Evolutionary conservation across 2,329 filamentous ascomycete species (phyloP), one percentile per base, ranked within the genome.

Genomic region (Hypomyces perniciosus): DNA sequence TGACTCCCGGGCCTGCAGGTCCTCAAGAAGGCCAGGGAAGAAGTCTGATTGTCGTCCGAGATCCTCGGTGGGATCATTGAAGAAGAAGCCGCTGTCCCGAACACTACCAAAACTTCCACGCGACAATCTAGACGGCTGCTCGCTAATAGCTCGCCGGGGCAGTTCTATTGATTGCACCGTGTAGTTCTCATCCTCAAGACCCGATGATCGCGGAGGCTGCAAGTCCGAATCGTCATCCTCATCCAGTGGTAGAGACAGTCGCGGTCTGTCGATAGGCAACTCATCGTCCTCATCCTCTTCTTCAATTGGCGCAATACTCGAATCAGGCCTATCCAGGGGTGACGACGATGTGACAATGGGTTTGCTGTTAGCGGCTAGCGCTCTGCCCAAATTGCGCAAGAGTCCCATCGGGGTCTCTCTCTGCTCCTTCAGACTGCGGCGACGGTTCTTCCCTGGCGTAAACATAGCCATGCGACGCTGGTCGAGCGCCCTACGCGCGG

Each of bases 121-220:
- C 8, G 77, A 79, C 30, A 77, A 59, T 30, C 78, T 66, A 4
- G 65, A 61, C 0, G 72, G 70, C 43, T 71, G 55, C 52, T 81
- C 77, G 47, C 67, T 76, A 35, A 68, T 60, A 12, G 73, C 75
- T 44, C 82, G 69, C 29, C 82, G 72, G 6, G 80, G 76, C 44
- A 83, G 60, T 65, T 85, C 83, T 29, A 85, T 73, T 2, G 81
- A 83, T 53, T 77, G 74, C 38, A 76, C 64, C 0, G 81, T 85
- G 54, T 74, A 74, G 56, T 84, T 77, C 39, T 81, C 78, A 28
- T 83, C 78, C 49, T 84, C 80, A 27, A 84, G 60, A 8, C 73
- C 70, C 31, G 77, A 75, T 45, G 78, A 74, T 46, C 70, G 73
- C 31, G 81, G 81, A 7, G 78, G 78, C 37, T 72, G 70, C 50